Conservation (phyloP, 2,329 filamentous ascomycete genomes). For the Camptophora hylomeconis region DNA sequence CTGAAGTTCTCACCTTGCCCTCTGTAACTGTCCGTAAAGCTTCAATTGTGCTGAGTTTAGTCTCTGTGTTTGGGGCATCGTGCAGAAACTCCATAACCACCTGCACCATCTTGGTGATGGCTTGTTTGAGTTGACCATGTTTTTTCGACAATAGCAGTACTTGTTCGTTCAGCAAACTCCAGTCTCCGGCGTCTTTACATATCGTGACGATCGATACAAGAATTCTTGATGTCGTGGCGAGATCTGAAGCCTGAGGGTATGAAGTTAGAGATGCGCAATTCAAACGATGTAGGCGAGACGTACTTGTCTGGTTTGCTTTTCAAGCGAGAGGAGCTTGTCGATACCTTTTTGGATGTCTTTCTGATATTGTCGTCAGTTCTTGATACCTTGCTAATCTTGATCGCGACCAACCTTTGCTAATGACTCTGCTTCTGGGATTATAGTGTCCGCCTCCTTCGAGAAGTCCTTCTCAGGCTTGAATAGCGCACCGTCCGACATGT, state of each 20-base stretch:
- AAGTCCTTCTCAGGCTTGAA: conserved; percentile 98
- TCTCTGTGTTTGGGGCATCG: conserved; percentile 69
- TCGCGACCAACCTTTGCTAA: conserved; percentile 67
- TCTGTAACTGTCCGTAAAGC: conserved; percentile 92
- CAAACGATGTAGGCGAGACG: too few species aligned
- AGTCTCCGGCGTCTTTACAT: conserved; percentile 85
- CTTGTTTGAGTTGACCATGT: conserved; percentile 98
- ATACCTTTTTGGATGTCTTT: conserved; percentile 71
- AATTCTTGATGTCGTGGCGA: conserved; percentile 83
- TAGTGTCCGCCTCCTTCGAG: conserved; percentile 86
- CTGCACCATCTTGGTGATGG: conserved; percentile 98
- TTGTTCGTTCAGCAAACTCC: conserved; percentile 92
- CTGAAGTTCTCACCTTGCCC: conserved; percentile 54
- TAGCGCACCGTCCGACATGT: conserved; percentile 66
- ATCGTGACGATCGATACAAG: conserved; percentile 82
- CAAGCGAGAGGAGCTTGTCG: conserved; percentile 80
- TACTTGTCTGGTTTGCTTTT: conserved; percentile 97
- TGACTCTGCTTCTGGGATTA: conserved; percentile 80
- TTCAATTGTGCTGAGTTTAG: conserved; percentile 87
- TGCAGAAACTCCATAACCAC: conserved; percentile 86
- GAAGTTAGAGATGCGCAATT: conserved; percentile 11
- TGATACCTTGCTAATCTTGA: too few species aligned
- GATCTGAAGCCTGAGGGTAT: conserved; percentile 65
- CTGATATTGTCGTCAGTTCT: conserved; percentile 22
- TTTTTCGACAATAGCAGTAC: conserved; percentile 95